Evolutionary conservation across 805 yeast genomes (phyloP).

Genomic region (Wickerhamomyces kurtzmanii): DNA sequence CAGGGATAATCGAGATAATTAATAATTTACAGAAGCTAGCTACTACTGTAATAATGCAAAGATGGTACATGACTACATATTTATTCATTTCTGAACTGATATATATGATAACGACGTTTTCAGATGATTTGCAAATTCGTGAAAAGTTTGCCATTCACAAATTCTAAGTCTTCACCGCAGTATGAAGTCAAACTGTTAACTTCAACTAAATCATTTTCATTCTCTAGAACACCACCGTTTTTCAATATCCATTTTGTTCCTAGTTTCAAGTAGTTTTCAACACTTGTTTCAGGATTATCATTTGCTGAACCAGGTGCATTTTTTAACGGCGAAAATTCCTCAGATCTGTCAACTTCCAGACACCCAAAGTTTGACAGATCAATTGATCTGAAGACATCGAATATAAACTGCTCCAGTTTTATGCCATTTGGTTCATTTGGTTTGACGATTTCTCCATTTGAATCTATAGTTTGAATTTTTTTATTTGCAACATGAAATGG

Average conservation of each 20-base stretch:
- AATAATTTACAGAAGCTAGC: too few species aligned
- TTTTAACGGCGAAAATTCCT: slow-evolving; percentile 91
- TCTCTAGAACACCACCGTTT: slow-evolving; percentile 55
- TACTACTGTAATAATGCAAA: too few species aligned
- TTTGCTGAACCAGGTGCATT: slow-evolving; percentile 76
- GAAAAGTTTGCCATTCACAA: slow-evolving; percentile 36
- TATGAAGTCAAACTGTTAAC: slow-evolving; percentile 72
- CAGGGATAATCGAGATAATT: too few species aligned
- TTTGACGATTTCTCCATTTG: slow-evolving; percentile 34
- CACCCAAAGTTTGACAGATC: slow-evolving; percentile 71
- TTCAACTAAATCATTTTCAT: slow-evolving; percentile 49
- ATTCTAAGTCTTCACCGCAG: slow-evolving; percentile 59
- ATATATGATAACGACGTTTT: not conserved
- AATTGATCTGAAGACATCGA: slow-evolving; percentile 86
- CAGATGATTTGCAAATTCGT: slow-evolving; percentile 17
- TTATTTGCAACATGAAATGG: slow-evolving; percentile 96
- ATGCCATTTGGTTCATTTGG: slow-evolving; percentile 85
- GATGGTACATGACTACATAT: too few species aligned
- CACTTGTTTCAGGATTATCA: slow-evolving; percentile 82
- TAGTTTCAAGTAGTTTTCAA: slow-evolving; percentile 49
- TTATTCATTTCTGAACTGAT: too few species aligned
- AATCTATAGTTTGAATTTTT: slow-evolving; percentile 59
- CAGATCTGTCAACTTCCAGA: slow-evolving; percentile 76
- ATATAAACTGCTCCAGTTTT: slow-evolving; percentile 92
- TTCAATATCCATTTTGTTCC: slow-evolving; percentile 65